Evolutionary conservation across 2,329 filamentous ascomycete genomes (phyloP), one percentile per base, ranked within the genome.

Genomic region (Colletotrichum sp.): DNA sequence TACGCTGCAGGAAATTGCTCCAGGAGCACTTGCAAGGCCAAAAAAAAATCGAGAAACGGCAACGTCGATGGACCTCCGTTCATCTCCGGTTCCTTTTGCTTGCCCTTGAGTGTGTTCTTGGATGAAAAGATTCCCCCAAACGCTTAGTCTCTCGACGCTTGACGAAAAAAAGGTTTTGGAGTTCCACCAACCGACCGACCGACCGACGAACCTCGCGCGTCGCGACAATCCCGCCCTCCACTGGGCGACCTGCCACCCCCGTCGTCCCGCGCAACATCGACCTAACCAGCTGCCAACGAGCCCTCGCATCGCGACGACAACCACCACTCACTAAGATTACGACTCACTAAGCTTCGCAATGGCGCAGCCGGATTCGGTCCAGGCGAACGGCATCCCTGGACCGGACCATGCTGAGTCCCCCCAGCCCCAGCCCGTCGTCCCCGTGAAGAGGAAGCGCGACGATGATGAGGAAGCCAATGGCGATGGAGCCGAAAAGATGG

Each of bases 391-490:
- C 79, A 82, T 84, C 71, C 80, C 84, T 70, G 85, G 83, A 77
- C 84, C 85, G 28, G 79, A 79, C 65, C 81, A 80, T 63, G 79
- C 78, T 71, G 80, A 83, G 48, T 78, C 81, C 74, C 80, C 79
- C 60, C 82, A 82, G 68, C 80, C 79, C 61, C 82, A 82, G 69
- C 79, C 83, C 67, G 81, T 82, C 69, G 79, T 86, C 39, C 83
- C 87, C 30, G 85, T 85, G 74, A 93, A 93, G 85, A 87, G 91
- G 83, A 93, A 93, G 85, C 91, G 91, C 87, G 90, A 91, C 80
- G 83, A 84, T 66, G 85, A 81, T 75, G 86, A 88, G 78, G 86
- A 86, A 7, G 79, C 77, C 14, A 77, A 74, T 48, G 63, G 48
- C 64, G 70, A 78, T 68, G 63, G 52, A 72, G 81, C 83, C 26